Base-by-base conservation (phyloP, 2,329 filamentous ascomycete genomes). In the Monilinia laxa region DNA sequence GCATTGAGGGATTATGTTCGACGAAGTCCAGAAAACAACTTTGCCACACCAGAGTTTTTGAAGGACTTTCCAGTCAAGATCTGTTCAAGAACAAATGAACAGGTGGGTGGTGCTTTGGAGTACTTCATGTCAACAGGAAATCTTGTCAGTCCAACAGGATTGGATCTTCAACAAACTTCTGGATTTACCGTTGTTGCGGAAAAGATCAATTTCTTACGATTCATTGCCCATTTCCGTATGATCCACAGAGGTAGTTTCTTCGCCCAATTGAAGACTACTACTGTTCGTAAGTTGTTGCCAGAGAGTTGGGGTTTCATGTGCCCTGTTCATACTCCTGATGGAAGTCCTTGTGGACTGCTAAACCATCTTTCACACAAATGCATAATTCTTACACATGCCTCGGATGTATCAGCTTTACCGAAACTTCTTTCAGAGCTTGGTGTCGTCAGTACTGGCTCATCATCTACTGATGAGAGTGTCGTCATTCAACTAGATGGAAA, bases 161-260 rank as follows among this genome's bases (percentile, higher is more conserved):
- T 99, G 52, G 95, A 99, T 83, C 79, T 97, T 75, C 95, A 98
- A 76, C 95, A 99, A 79, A 89, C 90, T 0, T 95, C 94, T 16
- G 95, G 95, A 70, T 99, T 96, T 78, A 96, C 92, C 0, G 93
- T 99, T 62, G 93, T 98, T 62, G 95, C 95, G 3, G 95, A 99
- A 78, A 98, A 98, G 84, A 94, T 99, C 77, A 99, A 99, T 81
- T 99, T 98, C 78, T 87, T 96, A 75, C 92, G 95, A 74, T 99
- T 98, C 81, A 96, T 99, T 81, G 95, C 92, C 78, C 95, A 99
- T 79, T 99, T 99, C 85, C 90, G 95, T 72, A 97, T 97, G 93
- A 92, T 99, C 67, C 95, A 99, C 81, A 88, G 95, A 87, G 95
- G 95, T 83, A 95, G 92, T 77, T 99, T 99, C 85, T 99, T 99